Base-by-base conservation (phyloP, 371 early-diverging fungal species). In the Smittium culicis region DNA sequence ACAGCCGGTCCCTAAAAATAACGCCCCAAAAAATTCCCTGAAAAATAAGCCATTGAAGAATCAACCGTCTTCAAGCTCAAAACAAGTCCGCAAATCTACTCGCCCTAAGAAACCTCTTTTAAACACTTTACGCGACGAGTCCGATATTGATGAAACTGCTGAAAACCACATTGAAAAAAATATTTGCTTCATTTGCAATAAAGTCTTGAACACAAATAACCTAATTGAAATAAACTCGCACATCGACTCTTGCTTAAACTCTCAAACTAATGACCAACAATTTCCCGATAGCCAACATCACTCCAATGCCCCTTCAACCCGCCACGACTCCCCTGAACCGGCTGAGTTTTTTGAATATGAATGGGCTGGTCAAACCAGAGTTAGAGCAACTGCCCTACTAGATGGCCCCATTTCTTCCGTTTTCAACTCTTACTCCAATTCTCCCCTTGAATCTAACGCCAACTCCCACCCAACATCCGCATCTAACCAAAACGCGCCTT, bases 331-430 rank as follows among this genome's bases (percentile, higher is more conserved):
- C n/a, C 5, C 60, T 25, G 45, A 56, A 5, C 32, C 54, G 1
- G 69, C 69, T 25, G 66, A 72, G 1, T 87, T 87, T 80, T 87
- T 86, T 45, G 87, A 87, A 68, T 93, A 93, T 61, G 85, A 85
- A 57, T 92, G 91, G 90, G 89, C 86, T 0, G 93, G 93, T 0
- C 87, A 91, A 71, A 84, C 82, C 3, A 80, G 93, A 2, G 83
- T 93, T 3, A 81, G 93, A 25, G 88, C 87, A 0, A 86, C 90
- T 0, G 84, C 92, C 0, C 77, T 93, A 79, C 80, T 91, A 72
- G 90, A 91, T 70, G 92, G 91, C 5, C 20, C 45, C 20, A 45
- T 45, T 11, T 45, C 45, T 20, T 45, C 45, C 5, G 20, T 45
- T 20, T 45, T 45, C 45, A 45, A 45, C 45, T 45, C 45, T 45